These are phyloP conservation scores for Oryza meyeriana DNA, from an alignment of 176 grass and related monocot genomes.

Conservation along the genomic window DNA sequence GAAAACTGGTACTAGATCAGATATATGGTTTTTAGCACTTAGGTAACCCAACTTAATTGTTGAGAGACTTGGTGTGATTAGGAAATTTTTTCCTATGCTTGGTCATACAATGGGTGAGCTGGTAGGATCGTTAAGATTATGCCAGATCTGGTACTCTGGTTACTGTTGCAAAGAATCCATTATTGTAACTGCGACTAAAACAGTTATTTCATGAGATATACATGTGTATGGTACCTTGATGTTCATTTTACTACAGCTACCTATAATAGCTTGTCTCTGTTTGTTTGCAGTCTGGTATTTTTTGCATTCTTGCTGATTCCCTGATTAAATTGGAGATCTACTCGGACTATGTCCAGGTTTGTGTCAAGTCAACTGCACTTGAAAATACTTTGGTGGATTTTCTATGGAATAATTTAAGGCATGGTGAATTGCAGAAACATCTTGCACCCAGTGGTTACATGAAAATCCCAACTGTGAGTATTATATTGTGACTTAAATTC, in stretches of 20 bases:
- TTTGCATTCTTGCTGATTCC: constrained; percentile 66
- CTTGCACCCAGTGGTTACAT: constrained; percentile 92
- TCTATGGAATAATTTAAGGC: constrained; percentile 25
- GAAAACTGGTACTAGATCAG: background rate
- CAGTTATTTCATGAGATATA: background rate
- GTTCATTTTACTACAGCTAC: background rate
- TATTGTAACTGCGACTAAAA: background rate
- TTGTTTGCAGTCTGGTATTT: constrained; percentile 51
- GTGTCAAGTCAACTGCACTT: constrained; percentile 22
- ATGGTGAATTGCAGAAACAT: constrained; percentile 69
- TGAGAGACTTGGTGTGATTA: background rate
- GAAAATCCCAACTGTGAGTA: constrained; percentile 96
- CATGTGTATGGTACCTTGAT: background rate
- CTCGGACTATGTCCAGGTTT: constrained; percentile 84
- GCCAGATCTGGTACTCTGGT: background rate
- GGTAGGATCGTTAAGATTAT: background rate
- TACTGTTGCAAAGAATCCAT: background rate
- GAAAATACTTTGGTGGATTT: background rate
- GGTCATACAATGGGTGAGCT: background rate
- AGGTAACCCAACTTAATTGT: background rate
- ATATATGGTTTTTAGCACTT: background rate
- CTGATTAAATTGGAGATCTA: constrained; percentile 90
- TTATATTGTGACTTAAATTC: background rate
- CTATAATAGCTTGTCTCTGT: background rate
- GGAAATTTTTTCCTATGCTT: background rate